A percentile compares a stretch with the other conserved stretches of the same genome.
Conservation (phyloP, 1,139 yeast species). For the Yamadazyma sp. region DNA sequence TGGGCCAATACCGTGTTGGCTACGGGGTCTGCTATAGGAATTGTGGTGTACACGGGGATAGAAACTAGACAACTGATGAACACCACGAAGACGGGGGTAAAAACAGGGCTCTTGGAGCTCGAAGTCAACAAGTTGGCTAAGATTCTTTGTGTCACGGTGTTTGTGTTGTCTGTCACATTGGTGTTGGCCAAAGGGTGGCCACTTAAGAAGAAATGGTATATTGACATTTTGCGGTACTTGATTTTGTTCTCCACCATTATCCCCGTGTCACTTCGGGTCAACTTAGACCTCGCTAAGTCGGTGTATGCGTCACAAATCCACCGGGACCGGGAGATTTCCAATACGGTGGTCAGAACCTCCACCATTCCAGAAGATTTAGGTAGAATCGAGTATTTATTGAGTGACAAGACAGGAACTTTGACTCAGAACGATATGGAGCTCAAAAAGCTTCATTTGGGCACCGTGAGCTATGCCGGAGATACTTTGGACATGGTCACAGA, state of each 20-base stretch:
- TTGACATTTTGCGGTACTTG: constrained; percentile 84
- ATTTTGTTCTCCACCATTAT: constrained; percentile 93
- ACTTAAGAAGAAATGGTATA: constrained; percentile 66
- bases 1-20: constrained; percentile 99
- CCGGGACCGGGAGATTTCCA: constrained; percentile 76
- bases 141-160: constrained; percentile 83
- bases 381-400: constrained; percentile 84
- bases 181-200: constrained; percentile 82
- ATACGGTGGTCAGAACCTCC: constrained; percentile 91
- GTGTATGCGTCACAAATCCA: constrained; percentile 96
- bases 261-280: constrained; percentile 93
- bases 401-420: constrained; percentile 96
- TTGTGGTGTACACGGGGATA: constrained; percentile 83
- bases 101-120: constrained; percentile 83
- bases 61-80: constrained; percentile 96
- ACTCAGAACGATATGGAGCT: constrained; percentile 98
- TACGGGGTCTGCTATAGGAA: constrained; percentile 86
- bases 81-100: constrained; percentile 86
- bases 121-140: constrained; percentile 90
- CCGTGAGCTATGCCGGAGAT: constrained; percentile 89
- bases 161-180: constrained; percentile 69
- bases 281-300: constrained; percentile 90
- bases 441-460: constrained; percentile 88
- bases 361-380: constrained; percentile 98
- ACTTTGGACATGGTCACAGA: constrained; percentile 85